Base-by-base conservation (phyloP, 345 rosid species). In the Populus alba region DNA sequence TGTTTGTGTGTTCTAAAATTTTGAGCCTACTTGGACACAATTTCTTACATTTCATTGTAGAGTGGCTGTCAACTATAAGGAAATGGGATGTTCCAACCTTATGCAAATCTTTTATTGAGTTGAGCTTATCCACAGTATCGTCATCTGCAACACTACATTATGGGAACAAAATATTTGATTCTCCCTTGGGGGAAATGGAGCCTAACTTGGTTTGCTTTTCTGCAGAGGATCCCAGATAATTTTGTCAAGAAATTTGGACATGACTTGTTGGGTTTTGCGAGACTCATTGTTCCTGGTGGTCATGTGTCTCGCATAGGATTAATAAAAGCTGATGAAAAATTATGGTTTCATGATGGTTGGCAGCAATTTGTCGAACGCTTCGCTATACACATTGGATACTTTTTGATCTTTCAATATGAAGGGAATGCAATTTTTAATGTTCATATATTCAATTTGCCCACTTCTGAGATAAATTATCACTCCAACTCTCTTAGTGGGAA, bases 141-240 rank as follows among this genome's bases (percentile, higher is more conserved):
- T 57, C 55, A 38, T 61, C 59, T 41, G 75, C 57, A 70, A 61
- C 31, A 41, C 62, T 45, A n/a, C 20, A 69, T 41, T n/a, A 12
- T 12, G 31, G 33, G 49, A 23, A 43, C 31, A 38, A n/a, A 66
- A 41, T n/a, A 41, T 69, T 41, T 41, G 25, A 69, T 53, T 38
- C 23, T 17, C 69, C 41, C 17, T 18, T 15, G 22, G 1, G 71
- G 29, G 35, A 49, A 47, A 31, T 10, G 33, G 78, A 66, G 78
- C 53, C 47, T 73, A 57, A 78, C 59, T 74, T 84, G 45, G 68
- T 57, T 57, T 18, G 18, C 35, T 25, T 76, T 79, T 53, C 47
- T 90, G 93, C 94, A 94, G 98, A 88, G 97, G 81, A 87, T 94
- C 75, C 98, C 98, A 15, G 97, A 92, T 78, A 86, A 84, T 82